Evolutionary conservation across 1,284 basidiomycete species (phyloP).

Genomic region (Leccinum cinnamomeum): DNA sequence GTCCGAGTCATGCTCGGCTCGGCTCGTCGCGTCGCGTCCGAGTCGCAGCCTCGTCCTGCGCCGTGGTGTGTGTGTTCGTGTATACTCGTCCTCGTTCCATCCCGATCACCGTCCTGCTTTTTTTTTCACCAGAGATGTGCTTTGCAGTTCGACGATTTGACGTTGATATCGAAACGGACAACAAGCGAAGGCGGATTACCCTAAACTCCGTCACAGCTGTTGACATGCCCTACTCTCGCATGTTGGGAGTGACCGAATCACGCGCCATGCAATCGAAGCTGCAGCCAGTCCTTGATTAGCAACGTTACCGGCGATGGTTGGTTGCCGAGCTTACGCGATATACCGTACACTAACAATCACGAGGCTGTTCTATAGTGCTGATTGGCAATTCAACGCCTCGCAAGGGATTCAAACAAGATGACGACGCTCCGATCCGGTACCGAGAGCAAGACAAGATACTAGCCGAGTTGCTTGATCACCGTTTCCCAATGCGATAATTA

Average conservation of each 20-base stretch:
- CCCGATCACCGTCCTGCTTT: background rate
- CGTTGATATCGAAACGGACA: conserved; percentile 15
- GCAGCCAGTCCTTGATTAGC: background rate
- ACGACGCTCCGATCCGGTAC: background rate
- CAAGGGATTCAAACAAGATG: background rate
- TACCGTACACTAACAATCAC: background rate
- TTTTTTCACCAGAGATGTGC: no score
- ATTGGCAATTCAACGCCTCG: background rate
- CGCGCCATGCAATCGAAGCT: background rate
- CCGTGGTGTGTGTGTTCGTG: no score
- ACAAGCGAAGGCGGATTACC: conserved; percentile 14
- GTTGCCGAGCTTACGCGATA: background rate
- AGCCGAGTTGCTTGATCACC: background rate
- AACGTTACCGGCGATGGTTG: background rate
- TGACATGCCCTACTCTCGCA: background rate
- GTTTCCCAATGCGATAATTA: background rate
- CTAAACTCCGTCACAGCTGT: no score
- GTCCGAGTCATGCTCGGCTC: background rate
- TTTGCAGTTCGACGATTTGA: conserved; percentile 12
- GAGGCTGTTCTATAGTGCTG: background rate
- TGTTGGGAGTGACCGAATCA: background rate
- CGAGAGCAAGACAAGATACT: background rate
- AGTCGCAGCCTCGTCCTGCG: no score
- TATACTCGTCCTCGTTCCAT: background rate
- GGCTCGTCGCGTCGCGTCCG: background rate